Conservation (phyloP, 2,329 filamentous ascomycete species). For the Macrophomina phaseolina region DNA sequence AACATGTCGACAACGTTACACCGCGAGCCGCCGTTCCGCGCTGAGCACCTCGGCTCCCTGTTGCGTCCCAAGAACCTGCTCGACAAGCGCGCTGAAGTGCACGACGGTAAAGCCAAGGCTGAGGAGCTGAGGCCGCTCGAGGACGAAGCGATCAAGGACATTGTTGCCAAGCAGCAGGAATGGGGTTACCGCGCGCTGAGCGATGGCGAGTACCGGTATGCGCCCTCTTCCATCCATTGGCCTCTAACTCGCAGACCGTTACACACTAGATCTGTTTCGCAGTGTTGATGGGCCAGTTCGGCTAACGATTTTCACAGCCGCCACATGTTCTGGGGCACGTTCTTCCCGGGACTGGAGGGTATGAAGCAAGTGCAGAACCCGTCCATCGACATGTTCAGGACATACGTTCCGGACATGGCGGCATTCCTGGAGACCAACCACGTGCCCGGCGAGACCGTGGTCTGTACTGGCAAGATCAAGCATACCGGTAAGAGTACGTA, state of each 20-base stretch:
- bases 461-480: constrained; percentile 62
- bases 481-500: constrained; percentile 60
- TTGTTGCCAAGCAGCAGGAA: constrained; percentile 66
- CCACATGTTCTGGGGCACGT: constrained; percentile 60
- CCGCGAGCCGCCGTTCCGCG: constrained; percentile 66
- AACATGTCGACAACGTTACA: constrained; percentile 24
- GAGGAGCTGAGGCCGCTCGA: constrained; percentile 67
- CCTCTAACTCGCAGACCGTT: not conserved
- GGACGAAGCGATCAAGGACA: constrained; percentile 66
- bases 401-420: constrained; percentile 64
- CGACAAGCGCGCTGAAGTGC: constrained; percentile 58
- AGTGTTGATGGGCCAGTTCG: not conserved
- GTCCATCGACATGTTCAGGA: constrained; percentile 57
- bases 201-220: constrained; percentile 67
- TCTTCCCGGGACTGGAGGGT: constrained; percentile 57
- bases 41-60: constrained; percentile 73
- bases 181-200: constrained; percentile 67
- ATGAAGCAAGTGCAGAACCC: constrained; percentile 57
- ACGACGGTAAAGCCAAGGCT: constrained; percentile 59
- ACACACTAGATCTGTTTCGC: not conserved
- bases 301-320: constrained; percentile 31
- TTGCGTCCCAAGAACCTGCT: constrained; percentile 68
- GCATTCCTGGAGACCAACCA: constrained; percentile 63
- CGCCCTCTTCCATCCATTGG: not conserved
- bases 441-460: constrained; percentile 60